Conservation (phyloP, 2,329 filamentous ascomycete genomes). For the Alternaria incomplexa region DNA sequence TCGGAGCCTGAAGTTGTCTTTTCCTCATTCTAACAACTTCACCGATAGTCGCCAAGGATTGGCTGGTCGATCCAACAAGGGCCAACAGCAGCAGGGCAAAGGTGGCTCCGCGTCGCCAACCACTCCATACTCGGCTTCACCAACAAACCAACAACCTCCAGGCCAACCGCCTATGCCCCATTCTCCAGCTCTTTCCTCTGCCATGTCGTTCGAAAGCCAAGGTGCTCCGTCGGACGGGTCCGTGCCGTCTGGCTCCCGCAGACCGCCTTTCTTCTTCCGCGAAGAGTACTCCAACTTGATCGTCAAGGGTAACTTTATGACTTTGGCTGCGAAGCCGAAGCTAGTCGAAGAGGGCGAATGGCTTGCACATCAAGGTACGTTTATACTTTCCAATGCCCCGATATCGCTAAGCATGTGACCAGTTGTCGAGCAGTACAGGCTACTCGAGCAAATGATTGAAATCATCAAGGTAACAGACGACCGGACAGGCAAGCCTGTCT, state of each 20-base stretch:
- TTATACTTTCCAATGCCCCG: slow-evolving; percentile 49
- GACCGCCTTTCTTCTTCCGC: slow-evolving; percentile 77
- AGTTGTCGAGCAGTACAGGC: slow-evolving; percentile 93
- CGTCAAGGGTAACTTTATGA: slow-evolving; percentile 98
- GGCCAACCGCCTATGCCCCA: slow-evolving; percentile 45
- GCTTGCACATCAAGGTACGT: slow-evolving; percentile 88
- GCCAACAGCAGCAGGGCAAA: slow-evolving; percentile 45
- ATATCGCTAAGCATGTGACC: slow-evolving; percentile 33
- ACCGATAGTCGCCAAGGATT: slow-evolving; percentile 50
- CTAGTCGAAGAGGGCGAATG: slow-evolving; percentile 94
- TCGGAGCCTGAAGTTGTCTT: slow-evolving; percentile 12
- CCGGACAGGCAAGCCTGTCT: slow-evolving; percentile 74
- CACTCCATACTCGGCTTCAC: slow-evolving; percentile 41
- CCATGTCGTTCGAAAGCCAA: slow-evolving; percentile 72
- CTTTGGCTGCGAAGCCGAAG: slow-evolving; percentile 87
- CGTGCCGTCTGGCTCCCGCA: slow-evolving; percentile 62
- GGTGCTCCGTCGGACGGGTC: slow-evolving; percentile 49
- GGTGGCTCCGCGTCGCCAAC: slow-evolving; percentile 46
- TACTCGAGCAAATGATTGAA: slow-evolving; percentile 86
- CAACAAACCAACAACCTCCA: slow-evolving; percentile 42
- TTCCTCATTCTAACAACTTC: slow-evolving; percentile 29
- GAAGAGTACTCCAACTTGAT: slow-evolving; percentile 80
- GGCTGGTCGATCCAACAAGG: slow-evolving; percentile 51
- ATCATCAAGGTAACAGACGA: slow-evolving; percentile 87
- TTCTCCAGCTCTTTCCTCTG: slow-evolving; percentile 42